phyloP scores from a whole-genome alignment of 1,284 basidiomycete species.

The Ustilago lituana region DNA sequence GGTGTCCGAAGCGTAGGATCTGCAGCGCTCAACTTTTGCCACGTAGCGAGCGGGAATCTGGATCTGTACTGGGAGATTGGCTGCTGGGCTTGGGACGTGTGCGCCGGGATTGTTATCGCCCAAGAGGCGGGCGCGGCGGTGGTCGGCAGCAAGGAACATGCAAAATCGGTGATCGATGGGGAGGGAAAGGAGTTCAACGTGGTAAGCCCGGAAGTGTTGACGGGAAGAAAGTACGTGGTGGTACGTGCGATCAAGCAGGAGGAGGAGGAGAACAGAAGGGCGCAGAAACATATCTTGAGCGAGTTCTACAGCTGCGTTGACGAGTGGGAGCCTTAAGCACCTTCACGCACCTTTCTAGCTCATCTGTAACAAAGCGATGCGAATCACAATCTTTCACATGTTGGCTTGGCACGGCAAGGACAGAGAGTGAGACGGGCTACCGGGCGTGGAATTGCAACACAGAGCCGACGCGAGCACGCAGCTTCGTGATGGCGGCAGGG shows the following conservation, averaged over 20 bases:
- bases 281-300: slow-evolving; percentile 80
- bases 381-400: too few species aligned
- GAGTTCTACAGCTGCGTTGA: slow-evolving; percentile 86
- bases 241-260: slow-evolving; percentile 69
- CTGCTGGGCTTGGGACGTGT: slow-evolving; percentile 68
- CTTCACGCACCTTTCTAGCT: too few species aligned
- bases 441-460: too few species aligned
- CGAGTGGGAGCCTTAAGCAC: slow-evolving; percentile 72
- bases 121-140: slow-evolving; percentile 75
- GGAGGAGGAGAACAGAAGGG: slow-evolving; percentile 73
- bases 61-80: slow-evolving; percentile 67
- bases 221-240: slow-evolving; percentile 86
- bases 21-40: slow-evolving; percentile 62
- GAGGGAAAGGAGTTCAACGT: slow-evolving; percentile 69
- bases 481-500: too few species aligned
- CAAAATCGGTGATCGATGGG: slow-evolving; percentile 69
- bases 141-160: slow-evolving; percentile 48
- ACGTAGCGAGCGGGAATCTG: slow-evolving; percentile 58
- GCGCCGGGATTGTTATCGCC: slow-evolving; percentile 90
- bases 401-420: too few species aligned
- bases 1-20: slow-evolving; percentile 69
- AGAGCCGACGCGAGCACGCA: too few species aligned
- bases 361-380: too few species aligned
- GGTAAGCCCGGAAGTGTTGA: slow-evolving; percentile 76
- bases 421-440: too few species aligned